Conservation (phyloP, 257 asterid genomes). For the Forsythia suspensa region DNA sequence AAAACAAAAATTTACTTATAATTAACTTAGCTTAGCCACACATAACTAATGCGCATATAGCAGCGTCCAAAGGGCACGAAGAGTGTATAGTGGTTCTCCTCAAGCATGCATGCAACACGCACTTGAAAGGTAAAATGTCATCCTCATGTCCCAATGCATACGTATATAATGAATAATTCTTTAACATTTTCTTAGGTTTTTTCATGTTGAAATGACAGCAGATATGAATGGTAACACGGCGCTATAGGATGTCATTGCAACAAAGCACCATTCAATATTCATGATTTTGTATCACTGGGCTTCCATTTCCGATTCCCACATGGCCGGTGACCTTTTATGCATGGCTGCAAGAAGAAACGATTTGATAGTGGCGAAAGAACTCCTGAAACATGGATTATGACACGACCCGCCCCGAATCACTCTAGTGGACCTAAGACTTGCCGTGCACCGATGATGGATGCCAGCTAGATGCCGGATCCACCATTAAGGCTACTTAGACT, state of each 20-base stretch:
- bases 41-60: slow-evolving; percentile 56
- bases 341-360: slow-evolving; percentile 68
- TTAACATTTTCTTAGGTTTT: background rate
- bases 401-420: too few relatives aligned
- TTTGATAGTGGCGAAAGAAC: slow-evolving; percentile 49
- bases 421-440: too few relatives aligned
- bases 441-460: too few relatives aligned
- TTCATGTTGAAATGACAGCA: slow-evolving; percentile 14
- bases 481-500: too few relatives aligned
- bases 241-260: slow-evolving; percentile 72
- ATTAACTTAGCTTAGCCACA: background rate
- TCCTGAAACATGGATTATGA: slow-evolving; percentile 69
- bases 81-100: slow-evolving; percentile 85
- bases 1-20: background rate
- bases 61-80: slow-evolving; percentile 82
- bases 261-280: slow-evolving; percentile 73
- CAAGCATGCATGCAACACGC: slow-evolving; percentile 76
- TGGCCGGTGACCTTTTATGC: slow-evolving; percentile 87
- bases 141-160: background rate
- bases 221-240: slow-evolving; percentile 83
- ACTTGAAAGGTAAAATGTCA: slow-evolving; percentile 51
- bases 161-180: background rate
- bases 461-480: too few relatives aligned
- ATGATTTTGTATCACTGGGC: slow-evolving; percentile 82
- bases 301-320: slow-evolving; percentile 65